Evolutionary conservation across 495 filamentous ascomycete species (phyloP), one percentile per base, ranked within the genome.

Genomic region (Podospora anserina): DNA sequence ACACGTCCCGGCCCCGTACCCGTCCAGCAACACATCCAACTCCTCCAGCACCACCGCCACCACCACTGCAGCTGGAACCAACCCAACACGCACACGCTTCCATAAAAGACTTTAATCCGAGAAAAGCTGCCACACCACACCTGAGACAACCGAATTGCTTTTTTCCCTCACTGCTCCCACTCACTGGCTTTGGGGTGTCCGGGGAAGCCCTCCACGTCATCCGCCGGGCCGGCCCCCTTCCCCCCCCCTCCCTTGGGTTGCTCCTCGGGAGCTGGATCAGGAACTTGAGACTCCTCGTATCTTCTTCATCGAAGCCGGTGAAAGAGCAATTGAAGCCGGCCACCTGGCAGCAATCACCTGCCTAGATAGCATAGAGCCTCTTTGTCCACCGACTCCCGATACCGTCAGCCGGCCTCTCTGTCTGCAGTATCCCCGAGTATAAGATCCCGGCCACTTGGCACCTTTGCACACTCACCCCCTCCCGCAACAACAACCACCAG

Each of bases 191-290:
- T 20, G 34, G 61, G 27, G 60, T 11, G 18, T 32, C 61, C 34
- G 61, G 30, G 61, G 61, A 63, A 63, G 19, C 61, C n/a, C 9
- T 63, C 61, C 61, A 63, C 61, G 61, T 32, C 6, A 49, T 32
- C 61, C 61, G 61, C 61, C 34, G 61, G 61, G 61, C 30, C 61
- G 59, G 32, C 27, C 61, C 27, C 61, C 61, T 23, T 2, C 23
- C 23, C 23, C 23, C 1, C 1, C 23, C 23, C 23, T 23, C 23
- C 23, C 23, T 23, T 32, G 27, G 27, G n/a, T 44, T 32, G 34
- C 16, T 28, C 30, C 64, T 57, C 26, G 6, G 19, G 26, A 67
- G 9, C 30, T 7, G 60, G 28, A 49, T 53, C 66, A 63, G 58
- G 49, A 23, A 61, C 60, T 30, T 53, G 16, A 49, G 39, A 64